A percentile compares a stretch with the other conserved stretches of the same genome.
These are phyloP conservation scores for Mitragyna speciosa DNA, from an alignment of 257 asterid species.

Conservation along the genomic window DNA sequence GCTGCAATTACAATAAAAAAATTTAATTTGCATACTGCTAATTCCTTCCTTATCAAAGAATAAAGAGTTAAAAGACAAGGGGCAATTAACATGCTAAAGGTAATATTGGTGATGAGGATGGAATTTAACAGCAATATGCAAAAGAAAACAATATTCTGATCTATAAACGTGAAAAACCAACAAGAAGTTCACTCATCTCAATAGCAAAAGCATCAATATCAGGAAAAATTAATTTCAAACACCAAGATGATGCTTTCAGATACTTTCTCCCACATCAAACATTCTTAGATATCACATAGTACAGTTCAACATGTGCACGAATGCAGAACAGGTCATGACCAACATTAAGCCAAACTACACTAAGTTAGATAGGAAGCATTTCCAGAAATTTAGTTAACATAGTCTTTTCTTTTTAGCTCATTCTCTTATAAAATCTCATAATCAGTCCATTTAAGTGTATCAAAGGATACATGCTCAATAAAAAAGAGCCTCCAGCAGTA, in stretches of 20 bases:
- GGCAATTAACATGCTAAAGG: neutral
- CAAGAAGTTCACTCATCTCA: neutral
- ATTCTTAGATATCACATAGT: neutral
- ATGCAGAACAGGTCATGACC: neutral
- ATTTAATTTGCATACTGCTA: neutral
- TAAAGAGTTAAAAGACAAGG: neutral
- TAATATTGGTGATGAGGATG: neutral
- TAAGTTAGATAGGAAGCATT: neutral
- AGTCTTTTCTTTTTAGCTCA: neutral
- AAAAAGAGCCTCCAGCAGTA: neutral
- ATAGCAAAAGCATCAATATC: constrained; percentile 11
- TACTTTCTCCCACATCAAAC: neutral
- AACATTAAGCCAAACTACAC: too few species aligned
- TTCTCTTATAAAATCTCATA: neutral
- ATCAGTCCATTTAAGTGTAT: neutral
- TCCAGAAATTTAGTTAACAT: neutral
- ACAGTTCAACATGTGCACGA: neutral
- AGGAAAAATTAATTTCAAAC: neutral
- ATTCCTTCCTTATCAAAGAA: neutral
- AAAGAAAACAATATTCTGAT: neutral
- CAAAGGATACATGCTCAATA: neutral
- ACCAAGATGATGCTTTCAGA: neutral
- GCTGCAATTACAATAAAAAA: constrained; percentile 47
- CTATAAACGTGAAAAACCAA: neutral
- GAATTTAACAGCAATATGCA: neutral